Percentiles rank a stretch among this genome's conserved stretches.
These are phyloP conservation scores for Zygotorulaspora mrakii DNA, from an alignment of 1,139 yeast genomes.

Conservation along the genomic window DNA sequence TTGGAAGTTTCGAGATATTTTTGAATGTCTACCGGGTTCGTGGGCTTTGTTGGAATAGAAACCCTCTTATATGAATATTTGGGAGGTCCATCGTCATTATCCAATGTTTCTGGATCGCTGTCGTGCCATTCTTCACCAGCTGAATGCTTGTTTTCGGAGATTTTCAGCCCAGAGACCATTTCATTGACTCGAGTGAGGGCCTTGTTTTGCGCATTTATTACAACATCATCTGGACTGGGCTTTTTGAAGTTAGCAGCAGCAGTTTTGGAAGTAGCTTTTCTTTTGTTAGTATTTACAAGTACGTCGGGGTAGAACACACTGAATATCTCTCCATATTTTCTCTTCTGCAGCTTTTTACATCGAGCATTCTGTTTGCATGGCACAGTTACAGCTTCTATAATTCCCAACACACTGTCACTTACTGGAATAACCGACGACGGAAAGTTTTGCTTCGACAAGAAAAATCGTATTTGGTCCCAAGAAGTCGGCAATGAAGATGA, in stretches of 20 bases:
- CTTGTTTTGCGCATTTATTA: constrained; percentile 56
- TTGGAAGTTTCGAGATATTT: constrained; percentile 42
- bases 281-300: constrained; percentile 19
- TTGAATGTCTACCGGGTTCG: constrained; percentile 38
- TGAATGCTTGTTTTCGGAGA: constrained; percentile 6
- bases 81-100: constrained; percentile 16
- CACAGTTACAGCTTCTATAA: constrained; percentile 7
- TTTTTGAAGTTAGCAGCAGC: constrained; percentile 54
- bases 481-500: neutral
- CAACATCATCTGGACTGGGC: constrained; percentile 83
- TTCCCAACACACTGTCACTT: constrained; percentile 1
- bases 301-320: constrained; percentile 28
- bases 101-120: constrained; percentile 18
- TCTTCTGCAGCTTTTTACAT: constrained; percentile 14
- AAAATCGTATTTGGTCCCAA: neutral
- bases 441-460: neutral
- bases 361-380: constrained; percentile 6
- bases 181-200: constrained; percentile 43
- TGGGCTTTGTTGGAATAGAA: constrained; percentile 38
- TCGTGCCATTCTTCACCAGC: constrained; percentile 13
- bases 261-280: constrained; percentile 35
- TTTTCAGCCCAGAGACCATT: constrained; percentile 17
- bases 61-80: constrained; percentile 26
- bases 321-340: constrained; percentile 21
- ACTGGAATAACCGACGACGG: neutral